phyloP scores from a whole-genome alignment of 2,329 filamentous ascomycete species.

The Ceratocystiopsis minuta region DNA sequence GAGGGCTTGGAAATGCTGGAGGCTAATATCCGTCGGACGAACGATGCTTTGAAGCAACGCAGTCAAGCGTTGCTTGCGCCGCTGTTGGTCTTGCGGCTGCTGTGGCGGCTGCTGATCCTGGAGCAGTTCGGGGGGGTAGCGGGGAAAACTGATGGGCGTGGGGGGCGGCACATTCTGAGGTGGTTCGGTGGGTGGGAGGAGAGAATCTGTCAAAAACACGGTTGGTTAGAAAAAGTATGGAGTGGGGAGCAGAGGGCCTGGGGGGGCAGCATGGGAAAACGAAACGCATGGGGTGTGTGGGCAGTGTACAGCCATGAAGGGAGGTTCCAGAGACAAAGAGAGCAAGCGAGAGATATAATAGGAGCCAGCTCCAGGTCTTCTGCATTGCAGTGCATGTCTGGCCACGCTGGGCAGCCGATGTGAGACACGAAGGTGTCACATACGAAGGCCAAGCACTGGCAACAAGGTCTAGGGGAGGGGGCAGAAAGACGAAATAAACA shows the following conservation, averaged over 20 bases:
- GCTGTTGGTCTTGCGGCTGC: neutral
- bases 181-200: constrained; percentile 12
- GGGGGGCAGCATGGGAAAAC: no score
- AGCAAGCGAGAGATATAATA: no score
- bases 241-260: no score
- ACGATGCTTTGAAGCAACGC: constrained; percentile 34
- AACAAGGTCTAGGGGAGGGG: no score
- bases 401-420: no score
- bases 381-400: no score
- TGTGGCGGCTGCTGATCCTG: no score
- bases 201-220: constrained; percentile 1
- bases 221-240: neutral
- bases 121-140: constrained; percentile 16
- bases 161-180: constrained; percentile 37
- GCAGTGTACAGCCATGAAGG: neutral
- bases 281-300: neutral
- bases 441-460: no score
- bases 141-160: constrained; percentile 35
- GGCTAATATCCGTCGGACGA: constrained; percentile 29
- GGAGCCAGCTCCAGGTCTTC: no score
- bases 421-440: no score
- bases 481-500: no score
- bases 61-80: constrained; percentile 21
- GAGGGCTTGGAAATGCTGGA: constrained; percentile 36
- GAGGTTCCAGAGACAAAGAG: neutral